Conservation (phyloP, 2,329 filamentous ascomycete species). For the Dothideomycetidae sp. region DNA sequence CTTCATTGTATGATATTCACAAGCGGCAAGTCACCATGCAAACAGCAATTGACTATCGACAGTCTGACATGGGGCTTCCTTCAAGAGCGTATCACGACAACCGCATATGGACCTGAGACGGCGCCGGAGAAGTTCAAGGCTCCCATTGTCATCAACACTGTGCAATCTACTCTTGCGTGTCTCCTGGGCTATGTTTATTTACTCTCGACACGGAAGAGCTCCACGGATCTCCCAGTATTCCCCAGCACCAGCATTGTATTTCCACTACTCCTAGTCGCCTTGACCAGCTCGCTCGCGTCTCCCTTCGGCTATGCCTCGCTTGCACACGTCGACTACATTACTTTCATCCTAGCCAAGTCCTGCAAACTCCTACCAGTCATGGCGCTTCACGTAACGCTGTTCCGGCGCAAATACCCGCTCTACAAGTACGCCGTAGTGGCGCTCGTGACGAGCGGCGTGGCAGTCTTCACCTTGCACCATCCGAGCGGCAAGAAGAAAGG, state of each 20-base stretch:
- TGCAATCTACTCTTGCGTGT: constrained; percentile 83
- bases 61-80: constrained; percentile 89
- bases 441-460: constrained; percentile 81
- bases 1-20: constrained; percentile 58
- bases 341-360: constrained; percentile 90
- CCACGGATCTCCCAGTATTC: constrained; percentile 49
- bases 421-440: constrained; percentile 95
- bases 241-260: constrained; percentile 59
- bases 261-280: constrained; percentile 69
- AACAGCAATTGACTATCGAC: constrained; percentile 4
- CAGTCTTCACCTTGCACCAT: constrained; percentile 83
- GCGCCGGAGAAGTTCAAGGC: constrained; percentile 69
- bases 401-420: constrained; percentile 74
- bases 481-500: constrained; percentile 39
- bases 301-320: constrained; percentile 91
- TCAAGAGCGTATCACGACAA: constrained; percentile 95
- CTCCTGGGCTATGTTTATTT: constrained; percentile 73
- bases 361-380: constrained; percentile 99
- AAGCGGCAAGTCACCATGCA: background rate
- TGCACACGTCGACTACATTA: constrained; percentile 92
- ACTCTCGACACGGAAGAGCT: constrained; percentile 37
- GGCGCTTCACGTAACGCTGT: constrained; percentile 87
- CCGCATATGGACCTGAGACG: constrained; percentile 53
- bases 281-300: constrained; percentile 79
- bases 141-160: constrained; percentile 88